These are phyloP conservation scores for Fusarium sambucinum DNA, from an alignment of 2,329 filamentous ascomycete genomes.

Conservation along the genomic window DNA sequence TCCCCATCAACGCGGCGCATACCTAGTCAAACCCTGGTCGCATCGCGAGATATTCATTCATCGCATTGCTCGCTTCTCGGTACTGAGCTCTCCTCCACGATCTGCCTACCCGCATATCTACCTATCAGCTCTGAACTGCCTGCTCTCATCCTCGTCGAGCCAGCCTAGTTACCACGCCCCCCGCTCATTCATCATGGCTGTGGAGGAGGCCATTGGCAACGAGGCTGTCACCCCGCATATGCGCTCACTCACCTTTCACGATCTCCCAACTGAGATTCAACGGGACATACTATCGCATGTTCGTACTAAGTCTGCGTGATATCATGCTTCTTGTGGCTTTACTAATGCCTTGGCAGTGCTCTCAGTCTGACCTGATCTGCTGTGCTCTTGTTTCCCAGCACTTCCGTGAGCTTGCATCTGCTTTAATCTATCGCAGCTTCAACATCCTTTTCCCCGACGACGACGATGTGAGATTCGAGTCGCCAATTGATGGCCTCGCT, in stretches of 20 bases:
- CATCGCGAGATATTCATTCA: slow-evolving; percentile 26
- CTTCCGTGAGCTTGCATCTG: slow-evolving; percentile 69
- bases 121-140: slow-evolving; percentile 1
- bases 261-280: slow-evolving; percentile 62
- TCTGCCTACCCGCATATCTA: background rate
- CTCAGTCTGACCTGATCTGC: slow-evolving; percentile 65
- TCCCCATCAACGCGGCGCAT: slow-evolving; percentile 26
- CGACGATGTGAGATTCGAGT: slow-evolving; percentile 64
- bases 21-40: slow-evolving; percentile 19
- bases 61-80: slow-evolving; percentile 20
- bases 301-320: slow-evolving; percentile 38
- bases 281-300: slow-evolving; percentile 63
- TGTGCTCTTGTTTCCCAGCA: slow-evolving; percentile 69
- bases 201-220: slow-evolving; percentile 50
- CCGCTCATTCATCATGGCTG: slow-evolving; percentile 53
- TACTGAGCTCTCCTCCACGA: background rate
- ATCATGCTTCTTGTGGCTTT: background rate
- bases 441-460: slow-evolving; percentile 72
- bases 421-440: slow-evolving; percentile 70
- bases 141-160: background rate
- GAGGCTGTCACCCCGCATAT: slow-evolving; percentile 43
- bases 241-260: slow-evolving; percentile 53
- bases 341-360: slow-evolving; percentile 57
- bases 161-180: slow-evolving; percentile 38
- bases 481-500: slow-evolving; percentile 68